Evolutionary conservation across 495 filamentous ascomycete species (phyloP), one percentile per base, ranked within the genome.

Genomic region (Penicillium coffeae): DNA sequence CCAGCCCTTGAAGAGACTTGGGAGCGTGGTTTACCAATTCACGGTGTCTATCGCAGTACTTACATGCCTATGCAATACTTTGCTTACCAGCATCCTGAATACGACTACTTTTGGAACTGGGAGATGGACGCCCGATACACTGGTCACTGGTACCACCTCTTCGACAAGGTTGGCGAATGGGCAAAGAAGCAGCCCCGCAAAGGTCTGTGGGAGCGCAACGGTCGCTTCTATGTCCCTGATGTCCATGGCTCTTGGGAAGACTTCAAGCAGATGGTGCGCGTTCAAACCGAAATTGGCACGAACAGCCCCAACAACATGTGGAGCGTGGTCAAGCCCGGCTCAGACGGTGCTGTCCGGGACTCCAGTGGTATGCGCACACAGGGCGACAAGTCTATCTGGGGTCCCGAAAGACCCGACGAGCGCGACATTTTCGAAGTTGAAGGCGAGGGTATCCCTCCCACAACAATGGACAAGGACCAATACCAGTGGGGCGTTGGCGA

Each of bases 71-170:
- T 97, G 72, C 93, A 96, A 59, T 85, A 87, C 64, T 98, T 96
- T 59, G 86, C 92, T 13, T 81, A 88, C 54, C 79, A 82, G 34
- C 93, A 98, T 63, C 87, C 88, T 0, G 91, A 96, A 60, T 98
- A 93, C 61, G 94, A 97, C 48, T 88, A 84, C 68, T 87, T 92
- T 68, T 98, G 93, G 93, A 90, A 98, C 59, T 96, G 91, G 90
- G 93, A 98, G 68, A 95, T 97, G 86, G 93, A 98, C 60, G 83
- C 89, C 30, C 85, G 93, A 3, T 95, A 96, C 64, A 95, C 87
- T 0, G 94, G 93, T n/a, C 91, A 98, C 66, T 95, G 86, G 76
- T 93, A 95, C 65, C 86, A 96, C 54, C 73, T 97, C 19, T 87
- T 97, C 60, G 77, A 84, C 55, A 83, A 84, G 58, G 69, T 93